These are phyloP conservation scores for Penicillium ochrochloron DNA, from an alignment of 495 filamentous ascomycete species.

Conservation along the genomic window DNA sequence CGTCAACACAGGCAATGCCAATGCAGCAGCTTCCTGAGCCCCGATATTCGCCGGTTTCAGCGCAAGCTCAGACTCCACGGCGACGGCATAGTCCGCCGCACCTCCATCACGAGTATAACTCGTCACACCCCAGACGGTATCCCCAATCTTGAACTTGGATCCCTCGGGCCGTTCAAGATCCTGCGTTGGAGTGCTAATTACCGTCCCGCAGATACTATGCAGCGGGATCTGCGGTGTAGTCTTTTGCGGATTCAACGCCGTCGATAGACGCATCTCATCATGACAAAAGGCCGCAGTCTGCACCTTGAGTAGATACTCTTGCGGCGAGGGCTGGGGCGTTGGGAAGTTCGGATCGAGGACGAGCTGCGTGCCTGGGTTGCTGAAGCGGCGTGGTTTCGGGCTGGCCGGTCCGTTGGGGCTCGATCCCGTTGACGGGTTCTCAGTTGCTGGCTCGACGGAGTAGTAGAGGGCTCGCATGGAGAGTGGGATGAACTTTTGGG, in stretches of 20 bases:
- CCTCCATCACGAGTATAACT: constrained; percentile 53
- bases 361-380: constrained; percentile 31
- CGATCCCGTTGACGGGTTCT: constrained; percentile 8
- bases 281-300: constrained; percentile 59
- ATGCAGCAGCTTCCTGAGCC: constrained; percentile 54
- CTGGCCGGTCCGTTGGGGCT: constrained; percentile 16
- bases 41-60: constrained; percentile 51
- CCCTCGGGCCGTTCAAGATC: constrained; percentile 43
- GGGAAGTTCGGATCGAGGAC: constrained; percentile 44
- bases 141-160: constrained; percentile 51
- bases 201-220: constrained; percentile 59
- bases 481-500: constrained; percentile 38
- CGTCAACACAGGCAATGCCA: constrained; percentile 58
- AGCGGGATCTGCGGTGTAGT: constrained; percentile 57
- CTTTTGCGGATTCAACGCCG: constrained; percentile 46
- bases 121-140: constrained; percentile 58
- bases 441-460: constrained; percentile 31
- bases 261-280: constrained; percentile 55
- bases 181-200: constrained; percentile 51
- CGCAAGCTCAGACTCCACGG: constrained; percentile 54
- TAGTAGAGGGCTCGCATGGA: constrained; percentile 50
- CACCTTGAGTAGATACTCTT: constrained; percentile 64
- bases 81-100: constrained; percentile 57
- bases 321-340: constrained; percentile 42
- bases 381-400: constrained; percentile 11